Percentiles rank a stretch among this genome's conserved stretches.
These are phyloP conservation scores for Nakazawaea ambrosiae DNA, from an alignment of 805 yeast genomes.

Conservation along the genomic window DNA sequence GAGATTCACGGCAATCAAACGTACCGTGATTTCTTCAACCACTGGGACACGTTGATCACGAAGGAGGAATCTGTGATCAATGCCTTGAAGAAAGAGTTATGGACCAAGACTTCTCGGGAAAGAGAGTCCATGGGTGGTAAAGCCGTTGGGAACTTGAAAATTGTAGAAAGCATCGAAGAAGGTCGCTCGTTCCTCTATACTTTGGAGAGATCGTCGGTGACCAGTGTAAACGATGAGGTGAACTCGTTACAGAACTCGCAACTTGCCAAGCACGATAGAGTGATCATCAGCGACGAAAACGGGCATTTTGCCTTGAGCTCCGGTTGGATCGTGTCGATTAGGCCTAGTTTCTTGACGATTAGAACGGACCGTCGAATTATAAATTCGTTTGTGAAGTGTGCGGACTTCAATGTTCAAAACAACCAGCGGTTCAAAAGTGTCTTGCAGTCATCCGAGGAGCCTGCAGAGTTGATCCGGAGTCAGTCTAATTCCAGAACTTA, in stretches of 20 bases:
- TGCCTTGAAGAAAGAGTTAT: conserved; percentile 52
- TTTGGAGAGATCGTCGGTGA: conserved; percentile 29
- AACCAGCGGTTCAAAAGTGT: conserved; percentile 51
- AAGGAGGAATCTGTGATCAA: conserved; percentile 62
- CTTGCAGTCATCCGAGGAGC: conserved; percentile 18
- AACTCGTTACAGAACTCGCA: conserved; percentile 33
- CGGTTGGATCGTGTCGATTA: conserved; percentile 46
- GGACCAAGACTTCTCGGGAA: conserved; percentile 52
- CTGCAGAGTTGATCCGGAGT: conserved; percentile 10
- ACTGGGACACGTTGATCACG: conserved; percentile 70
- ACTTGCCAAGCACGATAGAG: conserved; percentile 49
- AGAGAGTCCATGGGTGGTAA: conserved; percentile 58
- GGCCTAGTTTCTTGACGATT: conserved; percentile 36
- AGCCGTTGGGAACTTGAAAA: conserved; percentile 44
- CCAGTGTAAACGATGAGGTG: conserved; percentile 2
- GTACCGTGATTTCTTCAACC: conserved; percentile 51
- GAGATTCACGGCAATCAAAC: conserved; percentile 35
- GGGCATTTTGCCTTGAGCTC: conserved; percentile 72
- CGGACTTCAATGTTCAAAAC: conserved; percentile 32
- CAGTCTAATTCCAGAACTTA: conserved; percentile 25
- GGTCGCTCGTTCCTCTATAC: conserved; percentile 35
- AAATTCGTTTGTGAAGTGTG: conserved; percentile 28
- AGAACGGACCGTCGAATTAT: conserved; percentile 46
- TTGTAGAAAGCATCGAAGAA: conserved; percentile 26
- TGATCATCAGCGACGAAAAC: conserved; percentile 69